Conservation (phyloP, 768 basidiomycete genomes). For the Harrya chromipes region DNA sequence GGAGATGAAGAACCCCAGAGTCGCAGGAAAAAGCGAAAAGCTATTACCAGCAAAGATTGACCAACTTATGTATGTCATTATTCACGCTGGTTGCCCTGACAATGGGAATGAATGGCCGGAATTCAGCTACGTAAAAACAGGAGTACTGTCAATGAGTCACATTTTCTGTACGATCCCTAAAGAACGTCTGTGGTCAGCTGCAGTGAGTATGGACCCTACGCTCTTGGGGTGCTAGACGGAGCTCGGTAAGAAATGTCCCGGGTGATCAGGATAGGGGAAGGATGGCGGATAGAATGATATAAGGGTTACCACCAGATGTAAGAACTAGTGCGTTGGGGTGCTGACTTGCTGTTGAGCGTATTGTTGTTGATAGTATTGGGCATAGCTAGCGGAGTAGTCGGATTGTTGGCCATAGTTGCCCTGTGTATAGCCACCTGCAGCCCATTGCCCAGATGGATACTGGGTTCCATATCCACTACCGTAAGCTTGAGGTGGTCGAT, state of each 20-base stretch:
- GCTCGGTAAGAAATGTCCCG: slow-evolving; percentile 14
- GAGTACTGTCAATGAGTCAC: slow-evolving; percentile 28
- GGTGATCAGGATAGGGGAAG: slow-evolving; percentile 14
- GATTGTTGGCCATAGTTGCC: slow-evolving; percentile 41
- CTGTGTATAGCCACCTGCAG: slow-evolving; percentile 32
- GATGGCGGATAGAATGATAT: slow-evolving; percentile 15
- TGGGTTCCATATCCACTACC: slow-evolving; percentile 43
- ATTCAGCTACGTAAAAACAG: slow-evolving; percentile 23
- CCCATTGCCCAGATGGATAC: slow-evolving; percentile 42
- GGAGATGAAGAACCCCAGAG: slow-evolving; percentile 7
- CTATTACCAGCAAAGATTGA: slow-evolving; percentile 12
- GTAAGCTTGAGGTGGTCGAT: slow-evolving; percentile 67
- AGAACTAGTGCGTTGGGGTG: slow-evolving; percentile 35
- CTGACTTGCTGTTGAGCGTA: slow-evolving; percentile 73
- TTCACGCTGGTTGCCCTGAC: background rate
- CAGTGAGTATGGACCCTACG: slow-evolving; percentile 34
- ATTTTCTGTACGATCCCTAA: slow-evolving; percentile 27
- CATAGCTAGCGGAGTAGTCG: slow-evolving; percentile 77
- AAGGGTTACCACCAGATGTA: slow-evolving; percentile 27
- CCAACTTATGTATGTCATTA: background rate
- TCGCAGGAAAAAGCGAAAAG: slow-evolving; percentile 20
- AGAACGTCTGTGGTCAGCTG: slow-evolving; percentile 34
- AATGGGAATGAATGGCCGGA: slow-evolving; percentile 7
- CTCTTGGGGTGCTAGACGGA: slow-evolving; percentile 22
- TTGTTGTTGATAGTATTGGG: slow-evolving; percentile 86